Evolutionary conservation across 805 yeast genomes (phyloP), one percentile per base, ranked within the genome.

Genomic region (Kodamaea kaohsiungensis): DNA sequence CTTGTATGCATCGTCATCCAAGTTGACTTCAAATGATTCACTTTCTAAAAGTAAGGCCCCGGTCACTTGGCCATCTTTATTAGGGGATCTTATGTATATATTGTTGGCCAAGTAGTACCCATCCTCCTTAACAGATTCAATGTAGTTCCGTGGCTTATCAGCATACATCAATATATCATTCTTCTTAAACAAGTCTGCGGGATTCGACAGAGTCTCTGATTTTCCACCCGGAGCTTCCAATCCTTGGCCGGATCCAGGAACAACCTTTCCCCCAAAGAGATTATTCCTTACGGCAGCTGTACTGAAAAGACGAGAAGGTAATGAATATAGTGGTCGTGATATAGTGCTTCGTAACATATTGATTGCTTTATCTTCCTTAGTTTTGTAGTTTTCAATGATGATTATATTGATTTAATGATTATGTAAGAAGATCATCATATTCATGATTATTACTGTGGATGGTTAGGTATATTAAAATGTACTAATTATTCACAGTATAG

Each of bases 31-130:
- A 57, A 84, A 82, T 1, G 85, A 80, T 61, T 87, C 91, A 61
- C 73, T 83, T 61, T 81, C 79, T 8, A 86, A 51, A 3, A 86
- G 68, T 16, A 84, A 60, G 0, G 81, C 73, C 9, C 83, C 87
- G 13, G 73, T 71, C 12, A 73, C 64, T 43, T 74, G 68, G 7
- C 75, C 74, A 17, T 68, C 57, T 35, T 66, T 58, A 56, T 70
- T 65, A 2, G 79, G 79, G 1, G 83, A 73, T 49, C 67, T 72
- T 12, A 82, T 79, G 52, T 76, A 80, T 51, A 76, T 66, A 55
- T 80, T 81, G 55, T 80, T 81, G 2, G 87, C 75, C 56, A 89
- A 79, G 37, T 83, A 77, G 54, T 85, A 83, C 1, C 91, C 86
- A 61, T 86, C 80, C 5, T 66, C 59, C 22, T 83, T 76, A 13